These are phyloP conservation scores for Alopecurus myosuroides DNA, from an alignment of 176 grass and related monocot genomes.

Conservation along the genomic window DNA sequence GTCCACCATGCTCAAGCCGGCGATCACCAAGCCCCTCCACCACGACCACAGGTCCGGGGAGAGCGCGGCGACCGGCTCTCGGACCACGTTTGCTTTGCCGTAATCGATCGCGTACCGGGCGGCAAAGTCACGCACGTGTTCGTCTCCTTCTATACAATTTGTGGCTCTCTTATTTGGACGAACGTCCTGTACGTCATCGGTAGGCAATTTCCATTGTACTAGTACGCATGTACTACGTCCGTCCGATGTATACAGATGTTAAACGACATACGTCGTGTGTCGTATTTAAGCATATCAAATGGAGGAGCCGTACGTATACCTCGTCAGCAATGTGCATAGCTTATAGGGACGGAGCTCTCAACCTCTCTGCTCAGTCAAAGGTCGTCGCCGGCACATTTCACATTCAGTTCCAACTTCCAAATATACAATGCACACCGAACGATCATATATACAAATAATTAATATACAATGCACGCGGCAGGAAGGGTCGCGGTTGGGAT, in stretches of 20 bases:
- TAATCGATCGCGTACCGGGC: background rate
- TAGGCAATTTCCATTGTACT: background rate
- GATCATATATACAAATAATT: too few relatives aligned
- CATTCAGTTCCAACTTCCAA: background rate
- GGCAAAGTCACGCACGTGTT: background rate
- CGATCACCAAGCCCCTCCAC: conserved; percentile 19
- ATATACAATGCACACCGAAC: too few relatives aligned
- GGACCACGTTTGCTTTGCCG: background rate
- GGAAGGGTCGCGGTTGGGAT: background rate
- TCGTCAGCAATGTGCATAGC: background rate
- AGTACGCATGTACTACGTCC: background rate
- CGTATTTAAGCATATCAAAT: background rate
- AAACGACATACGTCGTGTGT: background rate
- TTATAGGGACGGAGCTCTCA: background rate
- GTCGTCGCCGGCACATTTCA: background rate
- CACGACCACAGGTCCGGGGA: background rate
- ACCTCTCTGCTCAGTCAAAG: background rate
- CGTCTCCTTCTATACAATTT: too few relatives aligned
- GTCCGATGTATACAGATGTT: background rate
- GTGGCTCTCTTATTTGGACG: background rate
- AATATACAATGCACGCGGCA: background rate
- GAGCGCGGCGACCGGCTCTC: background rate
- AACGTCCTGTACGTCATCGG: background rate
- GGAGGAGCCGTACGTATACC: background rate
- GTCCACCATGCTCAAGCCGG: conserved; percentile 44